Evolutionary conservation across 2,329 filamentous ascomycete species (phyloP), one percentile per base, ranked within the genome.

Genomic region (Coniochaeta sp.): DNA sequence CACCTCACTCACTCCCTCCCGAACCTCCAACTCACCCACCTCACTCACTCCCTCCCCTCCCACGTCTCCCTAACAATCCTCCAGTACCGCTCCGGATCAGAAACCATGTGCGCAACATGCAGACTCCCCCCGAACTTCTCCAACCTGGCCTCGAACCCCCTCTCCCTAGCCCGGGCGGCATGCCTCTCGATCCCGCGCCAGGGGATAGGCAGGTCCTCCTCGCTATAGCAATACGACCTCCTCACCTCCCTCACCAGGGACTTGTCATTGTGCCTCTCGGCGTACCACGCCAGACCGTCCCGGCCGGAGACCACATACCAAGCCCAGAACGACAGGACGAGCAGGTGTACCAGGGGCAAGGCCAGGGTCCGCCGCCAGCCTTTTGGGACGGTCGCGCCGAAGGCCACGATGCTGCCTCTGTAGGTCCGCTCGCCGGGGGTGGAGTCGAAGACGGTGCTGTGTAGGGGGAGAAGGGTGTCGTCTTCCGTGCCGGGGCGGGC

Each of bases 141-240:
- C 62, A 71, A 67, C 55, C 73, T 69, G 0, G 82, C 76, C 3
- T 60, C 59, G 43, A 78, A 77, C 1, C 79, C 80, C 8, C 28
- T 34, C 52, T 33, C 28, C 28, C 28, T 19, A 28, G 28, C 52
- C 9, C 65, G 70, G 7, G 62, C 66, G 0, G 78, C 80, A 63
- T 85, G 80, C 47, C 64, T 65, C 67, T 83, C 79, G 5, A 85
- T 73, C 61, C 82, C 76, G 8, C 62, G 64, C 68, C 71, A 78
- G 2, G 73, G 69, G 6, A 85, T 77, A 62, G 84, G 72, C 38
- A 65, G 61, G 65, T 86, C 83, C 1, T 69, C 74, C 38, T 74
- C 71, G 12, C 79, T 77, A 62, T 83, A 85, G 19, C 85, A 63
- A 62, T 85, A 86, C n/a, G 76, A 71, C 38, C 82, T 73, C 22